Conservation (phyloP, 345 rosid species). For the Isatis tinctoria region DNA sequence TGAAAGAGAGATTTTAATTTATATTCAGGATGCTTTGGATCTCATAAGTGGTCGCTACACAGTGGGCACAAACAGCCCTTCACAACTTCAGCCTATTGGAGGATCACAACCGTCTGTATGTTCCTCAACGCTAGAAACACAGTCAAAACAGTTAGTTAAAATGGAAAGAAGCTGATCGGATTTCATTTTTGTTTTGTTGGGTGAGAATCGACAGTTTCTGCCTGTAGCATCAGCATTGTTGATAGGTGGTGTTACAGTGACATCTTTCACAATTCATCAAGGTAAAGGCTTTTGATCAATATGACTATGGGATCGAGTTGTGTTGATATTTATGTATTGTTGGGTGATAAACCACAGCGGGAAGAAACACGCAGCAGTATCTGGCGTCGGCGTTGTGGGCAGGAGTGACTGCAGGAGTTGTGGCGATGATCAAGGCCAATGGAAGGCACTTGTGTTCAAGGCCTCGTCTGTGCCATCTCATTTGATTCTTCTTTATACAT, state of each 20-base stretch:
- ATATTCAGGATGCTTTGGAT: conserved; percentile 83
- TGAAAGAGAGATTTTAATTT: not conserved
- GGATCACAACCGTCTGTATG: conserved; percentile 67
- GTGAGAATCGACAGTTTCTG: conserved; percentile 60
- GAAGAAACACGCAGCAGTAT: conserved; percentile 71
- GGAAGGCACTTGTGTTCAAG: conserved; percentile 89
- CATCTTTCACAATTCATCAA: conserved; percentile 80
- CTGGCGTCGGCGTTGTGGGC: conserved; percentile 69
- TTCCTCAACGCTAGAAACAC: not conserved
- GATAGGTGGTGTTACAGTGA: conserved; percentile 80
- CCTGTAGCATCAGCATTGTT: conserved; percentile 91
- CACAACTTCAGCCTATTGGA: conserved; percentile 60
- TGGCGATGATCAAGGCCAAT: conserved; percentile 77
- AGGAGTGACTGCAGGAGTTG: conserved; percentile 83
- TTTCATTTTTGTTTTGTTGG: not conserved
- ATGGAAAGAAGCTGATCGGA: not conserved
- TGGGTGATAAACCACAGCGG: conserved; percentile 40
- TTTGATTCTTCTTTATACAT: conserved; percentile 28
- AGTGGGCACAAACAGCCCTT: conserved; percentile 57
- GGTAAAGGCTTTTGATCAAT: conserved; percentile 36
- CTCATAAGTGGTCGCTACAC: conserved; percentile 85
- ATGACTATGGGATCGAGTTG: not conserved
- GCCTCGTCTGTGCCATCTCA: conserved; percentile 88
- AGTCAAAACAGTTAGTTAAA: not conserved
- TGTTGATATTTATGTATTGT: not conserved